Evolutionary conservation across 1,139 yeast species (phyloP), one percentile per base, ranked within the genome.

Genomic region (Protomyces lactucae-debilis): DNA sequence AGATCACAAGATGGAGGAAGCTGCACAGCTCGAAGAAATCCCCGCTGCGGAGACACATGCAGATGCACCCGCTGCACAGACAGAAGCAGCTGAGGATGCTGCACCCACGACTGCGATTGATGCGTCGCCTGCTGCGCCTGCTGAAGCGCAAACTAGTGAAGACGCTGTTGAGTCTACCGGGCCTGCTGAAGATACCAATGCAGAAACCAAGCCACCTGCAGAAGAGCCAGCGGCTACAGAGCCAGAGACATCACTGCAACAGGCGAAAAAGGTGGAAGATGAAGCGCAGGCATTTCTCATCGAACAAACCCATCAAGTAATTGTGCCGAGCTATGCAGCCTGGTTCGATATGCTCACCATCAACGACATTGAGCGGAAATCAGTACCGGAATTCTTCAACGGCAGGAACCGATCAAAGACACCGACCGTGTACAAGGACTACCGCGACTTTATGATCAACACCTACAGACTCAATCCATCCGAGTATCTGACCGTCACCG

Each of bases 391-490:
- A 75, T 93, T 90, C 74, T 93, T 93, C 80, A 83, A 84, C 68
- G 80, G 84, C 56, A 79, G 85, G 68, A 87, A 87, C 72, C 83
- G 87, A 56, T 84, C 95, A 55, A 95, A 95, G 74, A 89, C 97
- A 0, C 96, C 97, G 2, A 85, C 87, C 70, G 86, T 91, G 52
- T 93, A 92, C 75, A 82, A 84, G 66, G 88, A 87, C 74, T 92
- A 91, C 74, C 84, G 99, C 73, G 93, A 92, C 74, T 93, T 93
- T 75, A 90, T 93, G 96, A 81, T 93, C 59, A 91, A 93, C 75
- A 83, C 97, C 5, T 95, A 93, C 75, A 81, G 99, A 70, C 78
- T 93, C 67, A 92, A 93, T 73, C 99, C 99, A 14, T 86, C 87
- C 71, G 99, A 93, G 75, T 92, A 89, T 72, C 80, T 93, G 61